Base-by-base conservation (phyloP, 164 flowering plant species). In the Umbilicus rupestris region DNA sequence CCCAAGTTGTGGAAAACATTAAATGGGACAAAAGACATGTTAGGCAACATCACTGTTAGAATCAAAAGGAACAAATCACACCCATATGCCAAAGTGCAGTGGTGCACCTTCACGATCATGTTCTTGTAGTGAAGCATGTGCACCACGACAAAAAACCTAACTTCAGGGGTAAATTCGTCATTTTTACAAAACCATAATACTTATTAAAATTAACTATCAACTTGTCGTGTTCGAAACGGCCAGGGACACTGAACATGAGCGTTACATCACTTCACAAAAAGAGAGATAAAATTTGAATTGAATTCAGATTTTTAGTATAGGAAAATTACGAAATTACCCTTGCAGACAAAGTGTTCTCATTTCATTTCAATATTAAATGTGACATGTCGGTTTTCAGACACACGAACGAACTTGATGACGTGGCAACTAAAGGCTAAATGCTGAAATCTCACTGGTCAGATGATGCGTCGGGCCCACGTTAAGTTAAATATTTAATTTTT, bases 11-110 rank as follows among this genome's bases (percentile, higher is more conserved):
- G 6, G 58, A 35, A 7, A 22, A 28, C 19, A 55, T 5, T 26
- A 26, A 26, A 55, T 55, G 60, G 33, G 60, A 55, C 60, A 28
- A 55, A 28, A 26, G 60, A 55, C 60, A 55, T 55, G 60, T 55
- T 55, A 26, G 17, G 60, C 28, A 28, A 55, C 33, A 19, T 55
- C 33, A 16, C 31, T 24, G 3, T 28, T 55, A 55, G 28, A 55
- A 55, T 19, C 12, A 33, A 55, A 52, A 52, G 19, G 19, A 26
- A 55, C 60, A 55, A 24, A 26, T 16, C 33, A 55, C 60, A 55
- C n/a, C 60, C 60, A 55, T 55, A 55, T 26, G 60, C 60, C 60
- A 55, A 55, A 52, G 28, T 55, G 31, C 28, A 26, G 33, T 55
- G 60, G 33, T 55, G 60, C 60, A 30, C 28, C 33, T 55, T 0